Percentiles rank a stretch among this genome's conserved stretches.
Conservation (phyloP, 164 flowering plant genomes). For the Vitis cinerea region DNA sequence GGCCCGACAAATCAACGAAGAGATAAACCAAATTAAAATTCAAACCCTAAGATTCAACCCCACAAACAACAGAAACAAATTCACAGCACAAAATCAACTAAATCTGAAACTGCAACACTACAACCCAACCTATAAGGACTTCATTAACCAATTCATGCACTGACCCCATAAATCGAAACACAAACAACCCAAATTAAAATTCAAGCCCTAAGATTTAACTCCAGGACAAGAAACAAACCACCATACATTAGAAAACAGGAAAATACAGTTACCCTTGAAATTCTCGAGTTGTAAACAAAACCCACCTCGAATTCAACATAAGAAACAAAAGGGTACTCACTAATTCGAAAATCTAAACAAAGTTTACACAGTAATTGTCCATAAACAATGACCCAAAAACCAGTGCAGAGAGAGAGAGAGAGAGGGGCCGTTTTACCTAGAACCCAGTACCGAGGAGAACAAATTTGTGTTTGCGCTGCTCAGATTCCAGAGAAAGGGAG, state of each 20-base stretch:
- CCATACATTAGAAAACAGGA: background rate
- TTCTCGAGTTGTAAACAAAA: background rate
- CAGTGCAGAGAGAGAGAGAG: background rate
- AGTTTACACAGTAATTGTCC: background rate
- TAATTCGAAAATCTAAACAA: background rate
- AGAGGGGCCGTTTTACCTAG: conserved; percentile 7
- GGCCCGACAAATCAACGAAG: background rate
- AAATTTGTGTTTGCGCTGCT: conserved; percentile 2
- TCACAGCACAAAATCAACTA: no score
- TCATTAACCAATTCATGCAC: background rate
- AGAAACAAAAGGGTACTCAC: conserved; percentile 7
- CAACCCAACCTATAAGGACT: background rate
- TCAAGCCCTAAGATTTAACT: background rate
- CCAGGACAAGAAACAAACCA: background rate
- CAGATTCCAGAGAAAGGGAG: conserved; percentile 3
- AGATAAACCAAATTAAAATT: background rate
- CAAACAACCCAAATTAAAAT: background rate
- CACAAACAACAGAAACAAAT: no score
- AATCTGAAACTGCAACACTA: background rate
- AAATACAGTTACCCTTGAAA: background rate
- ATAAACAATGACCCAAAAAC: background rate
- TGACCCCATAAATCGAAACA: background rate
- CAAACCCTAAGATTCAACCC: conserved; percentile 7
- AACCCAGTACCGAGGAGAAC: conserved; percentile 2
- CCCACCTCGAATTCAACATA: conserved; percentile 7